Conservation (phyloP, 208 protist species). For the Acanthamoeba sp. region DNA sequence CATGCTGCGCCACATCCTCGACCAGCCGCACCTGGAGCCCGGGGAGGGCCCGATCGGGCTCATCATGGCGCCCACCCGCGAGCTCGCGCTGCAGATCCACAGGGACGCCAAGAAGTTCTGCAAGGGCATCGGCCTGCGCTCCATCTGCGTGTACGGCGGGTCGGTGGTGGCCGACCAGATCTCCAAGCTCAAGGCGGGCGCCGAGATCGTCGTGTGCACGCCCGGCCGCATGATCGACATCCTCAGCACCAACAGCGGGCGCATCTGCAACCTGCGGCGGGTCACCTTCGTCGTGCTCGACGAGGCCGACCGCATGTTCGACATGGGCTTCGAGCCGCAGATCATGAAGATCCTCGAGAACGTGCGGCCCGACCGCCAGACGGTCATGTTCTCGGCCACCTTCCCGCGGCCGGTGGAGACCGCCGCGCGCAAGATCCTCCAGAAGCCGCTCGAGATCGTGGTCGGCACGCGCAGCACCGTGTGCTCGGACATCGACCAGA, state of each 20-base stretch:
- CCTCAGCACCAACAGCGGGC: slow-evolving; percentile 75
- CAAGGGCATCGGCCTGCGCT: slow-evolving; percentile 56
- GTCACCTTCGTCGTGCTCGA: slow-evolving; percentile 86
- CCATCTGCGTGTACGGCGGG: slow-evolving; percentile 83
- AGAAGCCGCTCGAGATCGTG: slow-evolving; percentile 81
- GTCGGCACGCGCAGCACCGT: slow-evolving; percentile 80
- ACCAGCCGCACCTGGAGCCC: slow-evolving; percentile 81
- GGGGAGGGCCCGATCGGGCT: slow-evolving; percentile 93
- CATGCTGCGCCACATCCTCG: slow-evolving; percentile 89
- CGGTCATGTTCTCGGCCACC: slow-evolving; percentile 82
- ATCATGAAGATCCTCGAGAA: slow-evolving; percentile 80
- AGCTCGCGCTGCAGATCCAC: slow-evolving; percentile 93
- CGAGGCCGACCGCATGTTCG: slow-evolving; percentile 87
- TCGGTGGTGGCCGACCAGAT: slow-evolving; percentile 75
- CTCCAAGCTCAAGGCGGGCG: slow-evolving; percentile 78
- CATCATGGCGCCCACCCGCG: slow-evolving; percentile 93
- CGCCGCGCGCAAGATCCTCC: slow-evolving; percentile 80
- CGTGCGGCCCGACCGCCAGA: slow-evolving; percentile 86
- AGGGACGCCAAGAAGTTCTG: slow-evolving; percentile 58
- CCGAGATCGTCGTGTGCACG: slow-evolving; percentile 83
- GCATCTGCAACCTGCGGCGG: slow-evolving; percentile 77
- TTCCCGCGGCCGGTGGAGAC: slow-evolving; percentile 77
- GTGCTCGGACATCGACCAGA: slow-evolving; percentile 82
- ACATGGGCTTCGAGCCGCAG: slow-evolving; percentile 79
- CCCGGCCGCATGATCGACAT: slow-evolving; percentile 88